Percentiles rank a stretch among this genome's conserved stretches.
Evolutionary conservation across 495 filamentous ascomycete genomes (phyloP).

Genomic region (Penicillium cinerascens): DNA sequence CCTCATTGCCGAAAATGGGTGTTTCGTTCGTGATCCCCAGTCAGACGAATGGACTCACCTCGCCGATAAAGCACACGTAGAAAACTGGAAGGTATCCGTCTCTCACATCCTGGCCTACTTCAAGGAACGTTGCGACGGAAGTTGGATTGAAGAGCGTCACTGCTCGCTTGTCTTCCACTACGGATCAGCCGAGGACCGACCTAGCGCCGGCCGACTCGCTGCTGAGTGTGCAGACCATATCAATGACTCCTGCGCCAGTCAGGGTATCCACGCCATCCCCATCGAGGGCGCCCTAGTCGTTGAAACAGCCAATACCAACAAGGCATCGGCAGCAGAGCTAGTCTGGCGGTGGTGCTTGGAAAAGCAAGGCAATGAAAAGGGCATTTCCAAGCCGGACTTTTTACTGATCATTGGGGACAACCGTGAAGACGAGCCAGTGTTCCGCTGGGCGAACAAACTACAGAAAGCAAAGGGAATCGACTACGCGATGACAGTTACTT

Average conservation of each 20-base stretch:
- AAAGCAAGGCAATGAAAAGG: conserved; percentile 25
- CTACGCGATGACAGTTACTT: conserved; percentile 74
- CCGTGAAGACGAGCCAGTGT: conserved; percentile 88
- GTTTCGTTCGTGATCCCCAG: conserved; percentile 73
- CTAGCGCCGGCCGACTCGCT: conserved; percentile 68
- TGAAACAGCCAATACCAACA: conserved; percentile 77
- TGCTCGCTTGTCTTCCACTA: conserved; percentile 89
- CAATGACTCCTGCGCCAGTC: conserved; percentile 81
- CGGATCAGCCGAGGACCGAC: conserved; percentile 71
- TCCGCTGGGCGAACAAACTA: conserved; percentile 85
- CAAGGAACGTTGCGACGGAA: conserved; percentile 79
- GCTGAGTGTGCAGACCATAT: conserved; percentile 87
- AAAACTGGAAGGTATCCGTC: conserved; percentile 74
- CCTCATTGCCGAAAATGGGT: conserved; percentile 89
- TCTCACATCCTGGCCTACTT: conserved; percentile 78
- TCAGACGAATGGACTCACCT: conserved; percentile 67
- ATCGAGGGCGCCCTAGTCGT: conserved; percentile 73
- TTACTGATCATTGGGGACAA: conserved; percentile 83
- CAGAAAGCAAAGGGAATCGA: conserved; percentile 50
- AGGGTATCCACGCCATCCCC: conserved; percentile 81
- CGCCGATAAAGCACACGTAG: conserved; percentile 61
- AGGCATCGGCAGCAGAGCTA: conserved; percentile 68
- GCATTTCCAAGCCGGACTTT: conserved; percentile 61
- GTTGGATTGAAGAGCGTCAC: conserved; percentile 78
- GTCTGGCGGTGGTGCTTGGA: conserved; percentile 60